Conservation (phyloP, 192 early-diverging fungal species). For the Rhizophagus clarus region DNA sequence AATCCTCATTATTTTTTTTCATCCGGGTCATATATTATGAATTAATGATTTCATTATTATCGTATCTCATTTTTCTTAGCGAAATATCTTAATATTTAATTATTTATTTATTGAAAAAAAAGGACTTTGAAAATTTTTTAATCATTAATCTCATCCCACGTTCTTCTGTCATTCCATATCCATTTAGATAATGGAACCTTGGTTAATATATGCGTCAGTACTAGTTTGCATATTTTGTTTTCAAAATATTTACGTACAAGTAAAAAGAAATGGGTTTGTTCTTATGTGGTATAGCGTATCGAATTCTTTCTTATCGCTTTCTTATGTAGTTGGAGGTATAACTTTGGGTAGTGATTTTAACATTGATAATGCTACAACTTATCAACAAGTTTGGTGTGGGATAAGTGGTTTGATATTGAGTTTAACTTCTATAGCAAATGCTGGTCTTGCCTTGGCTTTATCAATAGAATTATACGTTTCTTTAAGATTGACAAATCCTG, state of each 20-base stretch:
- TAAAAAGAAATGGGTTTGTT: constrained; percentile 16
- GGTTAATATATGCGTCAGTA: neutral
- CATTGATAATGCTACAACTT: neutral
- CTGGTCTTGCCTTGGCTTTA: constrained; percentile 3
- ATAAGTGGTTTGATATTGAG: constrained; percentile 11
- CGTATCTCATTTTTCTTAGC: too few species aligned
- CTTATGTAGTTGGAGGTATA: constrained; percentile 10
- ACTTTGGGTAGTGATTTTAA: neutral
- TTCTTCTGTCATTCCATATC: too few species aligned
- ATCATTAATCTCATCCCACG: too few species aligned
- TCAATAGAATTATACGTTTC: constrained; percentile 19
- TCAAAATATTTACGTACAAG: constrained; percentile 30
- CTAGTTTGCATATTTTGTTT: constrained; percentile 18
- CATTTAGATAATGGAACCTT: neutral
- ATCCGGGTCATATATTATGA: too few species aligned
- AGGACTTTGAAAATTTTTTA: too few species aligned
- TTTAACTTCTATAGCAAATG: constrained; percentile 1
- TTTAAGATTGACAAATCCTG: neutral
- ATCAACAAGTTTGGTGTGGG: neutral
- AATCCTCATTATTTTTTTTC: too few species aligned
- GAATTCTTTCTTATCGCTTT: constrained; percentile 11
- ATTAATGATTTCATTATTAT: too few species aligned
- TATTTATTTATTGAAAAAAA: too few species aligned
- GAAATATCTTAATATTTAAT: too few species aligned
- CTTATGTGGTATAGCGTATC: constrained; percentile 11